A percentile compares a stretch with the other conserved stretches of the same genome.
Evolutionary conservation across 805 yeast species (phyloP).

Genomic region (Saccharomycopsis fermentans): DNA sequence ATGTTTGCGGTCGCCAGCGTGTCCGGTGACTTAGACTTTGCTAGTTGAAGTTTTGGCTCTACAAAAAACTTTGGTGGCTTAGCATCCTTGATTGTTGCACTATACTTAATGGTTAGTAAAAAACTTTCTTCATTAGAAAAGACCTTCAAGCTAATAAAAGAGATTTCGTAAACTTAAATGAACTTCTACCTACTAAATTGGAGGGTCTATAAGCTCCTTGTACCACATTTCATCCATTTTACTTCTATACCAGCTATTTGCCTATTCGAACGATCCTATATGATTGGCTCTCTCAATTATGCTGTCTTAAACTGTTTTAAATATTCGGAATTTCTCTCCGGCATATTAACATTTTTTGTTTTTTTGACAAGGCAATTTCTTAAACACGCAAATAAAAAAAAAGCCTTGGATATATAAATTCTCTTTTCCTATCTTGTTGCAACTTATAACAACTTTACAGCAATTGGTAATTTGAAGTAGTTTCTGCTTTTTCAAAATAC

Average conservation of each 20-base stretch:
- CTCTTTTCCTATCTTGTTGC: background rate
- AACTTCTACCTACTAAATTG: conserved; percentile 6
- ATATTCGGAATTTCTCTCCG: background rate
- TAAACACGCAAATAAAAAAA: background rate
- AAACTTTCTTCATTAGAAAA: background rate
- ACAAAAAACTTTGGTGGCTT: conserved; percentile 6
- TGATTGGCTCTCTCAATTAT: too few relatives aligned
- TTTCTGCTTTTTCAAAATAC: background rate
- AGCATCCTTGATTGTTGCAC: conserved; percentile 10
- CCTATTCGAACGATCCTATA: too few relatives aligned
- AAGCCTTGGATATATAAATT: background rate
- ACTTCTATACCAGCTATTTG: background rate
- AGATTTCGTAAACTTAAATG: background rate
- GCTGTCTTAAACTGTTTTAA: background rate
- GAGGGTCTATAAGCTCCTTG: conserved; percentile 6
- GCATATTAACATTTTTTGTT: background rate
- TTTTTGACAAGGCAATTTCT: background rate
- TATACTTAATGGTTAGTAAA: background rate
- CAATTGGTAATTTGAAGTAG: background rate
- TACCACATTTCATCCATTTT: background rate
- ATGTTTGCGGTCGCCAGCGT: conserved; percentile 1
- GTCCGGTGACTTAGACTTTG: conserved; percentile 1
- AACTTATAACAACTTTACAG: background rate
- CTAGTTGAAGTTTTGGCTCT: conserved; percentile 7
- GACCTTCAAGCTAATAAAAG: background rate